Base-by-base conservation (phyloP, 2,329 filamentous ascomycete species). In the Calonectria pseudoreteaudii region DNA sequence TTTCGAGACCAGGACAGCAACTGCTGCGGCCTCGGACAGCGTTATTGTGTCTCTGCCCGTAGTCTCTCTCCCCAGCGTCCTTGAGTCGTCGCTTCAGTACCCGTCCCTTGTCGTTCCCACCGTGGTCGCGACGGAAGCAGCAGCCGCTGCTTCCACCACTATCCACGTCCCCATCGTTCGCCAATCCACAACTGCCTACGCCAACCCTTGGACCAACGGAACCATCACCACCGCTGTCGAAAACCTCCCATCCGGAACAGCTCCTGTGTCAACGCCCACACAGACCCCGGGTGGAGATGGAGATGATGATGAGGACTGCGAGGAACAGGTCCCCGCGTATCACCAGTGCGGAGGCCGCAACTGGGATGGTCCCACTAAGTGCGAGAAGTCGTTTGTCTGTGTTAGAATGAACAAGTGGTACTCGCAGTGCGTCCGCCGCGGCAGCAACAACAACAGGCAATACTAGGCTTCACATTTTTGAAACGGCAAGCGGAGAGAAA, bases 271-370 rank as follows among this genome's bases (percentile, higher is more conserved):
- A 0, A 58, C 31, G 0, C 75, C 78, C 1, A 65, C 77, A 0
- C 74, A 70, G 41, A 79, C 78, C 2, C 76, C 14, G 36, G 36
- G 11, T 36, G 34, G 73, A 1, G 74, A 68, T 7, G 49, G 20
- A 4, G 52, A 67, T 4, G 47, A 47, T 18, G 60, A 26, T 16
- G 50, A 66, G n/a, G 49, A 52, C 28, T 71, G 52, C 28, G 60
- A 66, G 3, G 56, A 70, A 1, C 44, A 47, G 20, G 56, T 58
- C 4, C 73, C 76, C 68, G 72, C 70, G 34, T 79, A 74, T 65
- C 75, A 80, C 71, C 78, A 80, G 70, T 79, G 78, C 18, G 78
- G 78, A 1, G 78, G 78, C 13, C 68, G 69, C 3, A 75, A 74
- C 75, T 79, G 73, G 68, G 36, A 64, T 20, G 78, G 78, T 1